A percentile compares a stretch with the other conserved stretches of the same genome.
phyloP scores from a whole-genome alignment of 148 eudicot species.

The Linanthus parryae region DNA sequence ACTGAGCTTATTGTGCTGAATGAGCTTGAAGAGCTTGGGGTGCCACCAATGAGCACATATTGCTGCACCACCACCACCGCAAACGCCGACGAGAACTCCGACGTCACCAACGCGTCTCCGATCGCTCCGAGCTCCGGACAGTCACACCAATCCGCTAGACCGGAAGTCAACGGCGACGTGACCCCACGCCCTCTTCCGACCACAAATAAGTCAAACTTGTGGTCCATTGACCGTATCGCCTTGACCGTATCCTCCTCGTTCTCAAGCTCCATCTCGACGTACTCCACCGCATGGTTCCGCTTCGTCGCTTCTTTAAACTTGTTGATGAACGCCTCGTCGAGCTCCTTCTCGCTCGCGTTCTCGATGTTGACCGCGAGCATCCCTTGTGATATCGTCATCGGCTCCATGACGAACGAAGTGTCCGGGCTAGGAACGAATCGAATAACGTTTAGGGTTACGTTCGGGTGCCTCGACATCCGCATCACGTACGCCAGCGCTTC shows the following conservation, averaged over 20 bases:
- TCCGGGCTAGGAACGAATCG: conserved; percentile 30
- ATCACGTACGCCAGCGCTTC: conserved; percentile 59
- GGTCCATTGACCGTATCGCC: conserved; percentile 15
- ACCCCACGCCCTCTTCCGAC: conserved; percentile 29
- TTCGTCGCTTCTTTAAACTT: conserved; percentile 13
- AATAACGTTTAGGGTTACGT: conserved; percentile 35
- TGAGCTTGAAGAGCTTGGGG: too few species aligned
- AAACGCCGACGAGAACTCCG: conserved; percentile 23
- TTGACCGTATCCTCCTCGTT: conserved; percentile 23
- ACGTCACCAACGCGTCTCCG: conserved; percentile 26
- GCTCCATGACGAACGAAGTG: not conserved
- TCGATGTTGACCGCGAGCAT: conserved; percentile 3
- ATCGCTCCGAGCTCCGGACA: conserved; percentile 38
- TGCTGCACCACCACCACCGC: conserved; percentile 55
- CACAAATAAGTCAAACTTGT: conserved; percentile 17
- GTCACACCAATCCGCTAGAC: conserved; percentile 35
- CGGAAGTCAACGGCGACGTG: conserved; percentile 21
- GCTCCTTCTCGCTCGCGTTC: conserved; percentile 14
- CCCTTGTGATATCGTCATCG: conserved; percentile 1
- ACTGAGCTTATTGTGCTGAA: too few species aligned
- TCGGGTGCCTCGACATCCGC: conserved; percentile 41
- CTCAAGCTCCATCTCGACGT: conserved; percentile 16
- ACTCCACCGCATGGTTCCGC: conserved; percentile 11
- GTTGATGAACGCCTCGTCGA: conserved; percentile 21
- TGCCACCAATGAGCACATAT: conserved; percentile 22